Percentiles rank a stretch among this genome's conserved stretches.
These are phyloP conservation scores for Hypoxylon sp. DNA, from an alignment of 2,329 filamentous ascomycete species.

Conservation along the genomic window DNA sequence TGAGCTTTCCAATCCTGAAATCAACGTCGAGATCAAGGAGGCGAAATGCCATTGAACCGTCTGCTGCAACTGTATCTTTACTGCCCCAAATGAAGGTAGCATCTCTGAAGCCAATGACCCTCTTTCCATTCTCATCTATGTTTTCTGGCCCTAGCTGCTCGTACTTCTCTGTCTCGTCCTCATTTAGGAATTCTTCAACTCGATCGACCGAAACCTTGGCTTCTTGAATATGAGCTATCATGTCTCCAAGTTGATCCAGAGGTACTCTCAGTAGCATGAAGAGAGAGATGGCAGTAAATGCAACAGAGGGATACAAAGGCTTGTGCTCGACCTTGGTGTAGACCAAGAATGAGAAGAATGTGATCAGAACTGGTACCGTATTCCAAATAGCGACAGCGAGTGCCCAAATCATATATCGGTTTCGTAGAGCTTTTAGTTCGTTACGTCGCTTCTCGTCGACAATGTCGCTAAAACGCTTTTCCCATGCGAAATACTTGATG, in stretches of 20 bases:
- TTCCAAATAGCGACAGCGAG: constrained; percentile 96
- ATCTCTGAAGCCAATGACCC: constrained; percentile 85
- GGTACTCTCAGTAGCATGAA: constrained; percentile 95
- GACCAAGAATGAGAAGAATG: constrained; percentile 94
- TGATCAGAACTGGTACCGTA: constrained; percentile 93
- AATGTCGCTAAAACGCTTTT: constrained; percentile 86
- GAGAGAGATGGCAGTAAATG: constrained; percentile 95
- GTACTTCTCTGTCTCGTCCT: constrained; percentile 98
- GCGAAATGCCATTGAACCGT: constrained; percentile 81
- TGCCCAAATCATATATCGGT: constrained; percentile 92
- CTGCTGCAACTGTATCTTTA: constrained; percentile 71
- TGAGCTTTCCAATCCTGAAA: constrained; percentile 88
- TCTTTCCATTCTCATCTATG: constrained; percentile 75
- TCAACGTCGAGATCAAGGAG: constrained; percentile 86
- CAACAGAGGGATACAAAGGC: constrained; percentile 89
- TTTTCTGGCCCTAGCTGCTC: constrained; percentile 82
- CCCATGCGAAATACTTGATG: constrained; percentile 99
- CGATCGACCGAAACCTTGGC: constrained; percentile 97
- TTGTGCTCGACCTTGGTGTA: constrained; percentile 94
- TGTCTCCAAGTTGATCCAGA: constrained; percentile 95
- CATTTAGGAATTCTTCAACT: constrained; percentile 92
- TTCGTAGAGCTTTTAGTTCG: constrained; percentile 84
- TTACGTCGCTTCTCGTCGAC: constrained; percentile 89
- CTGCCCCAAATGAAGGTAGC: constrained; percentile 92
- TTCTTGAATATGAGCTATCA: constrained; percentile 98